A percentile compares a stretch with the other conserved stretches of the same genome.
phyloP scores from a whole-genome alignment of 2,329 filamentous ascomycete genomes.

The Tolypocladium nubicola region DNA sequence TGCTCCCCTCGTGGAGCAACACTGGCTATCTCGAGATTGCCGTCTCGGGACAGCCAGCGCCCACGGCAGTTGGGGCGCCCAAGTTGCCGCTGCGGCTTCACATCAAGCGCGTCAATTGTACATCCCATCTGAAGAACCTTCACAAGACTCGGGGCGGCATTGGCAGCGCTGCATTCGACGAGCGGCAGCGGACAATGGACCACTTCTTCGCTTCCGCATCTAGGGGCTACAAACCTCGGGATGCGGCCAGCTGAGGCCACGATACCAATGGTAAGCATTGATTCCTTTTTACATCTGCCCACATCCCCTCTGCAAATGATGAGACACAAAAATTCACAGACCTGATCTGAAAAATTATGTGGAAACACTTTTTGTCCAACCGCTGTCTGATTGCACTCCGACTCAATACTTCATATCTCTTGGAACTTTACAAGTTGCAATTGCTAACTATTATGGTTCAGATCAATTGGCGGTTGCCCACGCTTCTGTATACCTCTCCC shows the following conservation, averaged over 20 bases:
- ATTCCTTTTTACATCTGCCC: constrained; percentile 5
- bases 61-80: constrained; percentile 9
- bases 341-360: constrained; percentile 70
- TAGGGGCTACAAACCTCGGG: not conserved
- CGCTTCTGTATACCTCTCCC: not conserved
- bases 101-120: constrained; percentile 56
- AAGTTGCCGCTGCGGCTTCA: constrained; percentile 26
- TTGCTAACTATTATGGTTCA: not conserved
- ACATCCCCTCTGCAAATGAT: constrained; percentile 38
- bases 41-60: constrained; percentile 7
- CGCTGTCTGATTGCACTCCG: constrained; percentile 57
- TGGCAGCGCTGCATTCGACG: constrained; percentile 66
- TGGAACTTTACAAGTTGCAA: not conserved
- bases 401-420: not conserved
- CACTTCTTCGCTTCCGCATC: constrained; percentile 55
- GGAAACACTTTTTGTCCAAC: constrained; percentile 65
- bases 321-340: constrained; percentile 66
- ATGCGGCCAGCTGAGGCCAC: not conserved
- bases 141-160: constrained; percentile 76
- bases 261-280: constrained; percentile 26
- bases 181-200: constrained; percentile 64
- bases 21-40: constrained; percentile 34
- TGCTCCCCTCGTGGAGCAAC: constrained; percentile 37
- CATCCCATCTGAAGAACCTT: constrained; percentile 60
- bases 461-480: not conserved